These are phyloP conservation scores for Leonotis leonurus DNA, from an alignment of 257 asterid genomes.

Conservation along the genomic window DNA sequence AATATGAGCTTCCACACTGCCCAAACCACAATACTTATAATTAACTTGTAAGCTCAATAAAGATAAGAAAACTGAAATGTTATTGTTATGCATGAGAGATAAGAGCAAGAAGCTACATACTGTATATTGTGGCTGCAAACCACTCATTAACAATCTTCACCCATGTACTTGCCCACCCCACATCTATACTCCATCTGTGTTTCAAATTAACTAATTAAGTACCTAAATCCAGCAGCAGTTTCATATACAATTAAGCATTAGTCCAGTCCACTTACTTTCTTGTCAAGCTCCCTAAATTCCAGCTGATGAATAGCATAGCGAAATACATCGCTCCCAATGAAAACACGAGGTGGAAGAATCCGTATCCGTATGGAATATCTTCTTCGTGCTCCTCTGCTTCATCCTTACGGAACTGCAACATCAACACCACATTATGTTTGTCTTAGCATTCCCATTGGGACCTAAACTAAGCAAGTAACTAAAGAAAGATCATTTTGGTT, in stretches of 20 bases:
- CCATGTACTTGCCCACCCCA: constrained; percentile 97
- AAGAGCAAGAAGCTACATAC: constrained; percentile 29
- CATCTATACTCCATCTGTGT: constrained; percentile 86
- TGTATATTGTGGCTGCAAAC: constrained; percentile 87
- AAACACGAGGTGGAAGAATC: constrained; percentile 76
- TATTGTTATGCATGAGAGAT: background rate
- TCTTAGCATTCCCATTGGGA: background rate
- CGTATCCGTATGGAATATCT: constrained; percentile 73
- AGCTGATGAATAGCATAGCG: constrained; percentile 86
- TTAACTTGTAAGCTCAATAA: background rate
- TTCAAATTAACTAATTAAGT: too few relatives aligned
- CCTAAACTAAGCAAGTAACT: too few relatives aligned
- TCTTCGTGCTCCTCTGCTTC: constrained; percentile 42
- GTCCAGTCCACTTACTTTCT: constrained; percentile 47
- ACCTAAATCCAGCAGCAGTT: too few relatives aligned
- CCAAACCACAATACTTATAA: constrained; percentile 19
- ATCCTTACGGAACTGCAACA: constrained; percentile 49
- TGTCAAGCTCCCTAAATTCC: constrained; percentile 72
- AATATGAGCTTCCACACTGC: constrained; percentile 93
- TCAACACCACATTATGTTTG: background rate
- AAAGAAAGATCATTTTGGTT: background rate
- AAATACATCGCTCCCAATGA: constrained; percentile 94
- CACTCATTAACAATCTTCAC: constrained; percentile 84
- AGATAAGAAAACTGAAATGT: background rate
- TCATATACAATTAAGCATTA: background rate